A percentile compares a stretch with the other conserved stretches of the same genome.
Conservation (phyloP, 163 green algal species). For the Scenedesmus sp. region DNA sequence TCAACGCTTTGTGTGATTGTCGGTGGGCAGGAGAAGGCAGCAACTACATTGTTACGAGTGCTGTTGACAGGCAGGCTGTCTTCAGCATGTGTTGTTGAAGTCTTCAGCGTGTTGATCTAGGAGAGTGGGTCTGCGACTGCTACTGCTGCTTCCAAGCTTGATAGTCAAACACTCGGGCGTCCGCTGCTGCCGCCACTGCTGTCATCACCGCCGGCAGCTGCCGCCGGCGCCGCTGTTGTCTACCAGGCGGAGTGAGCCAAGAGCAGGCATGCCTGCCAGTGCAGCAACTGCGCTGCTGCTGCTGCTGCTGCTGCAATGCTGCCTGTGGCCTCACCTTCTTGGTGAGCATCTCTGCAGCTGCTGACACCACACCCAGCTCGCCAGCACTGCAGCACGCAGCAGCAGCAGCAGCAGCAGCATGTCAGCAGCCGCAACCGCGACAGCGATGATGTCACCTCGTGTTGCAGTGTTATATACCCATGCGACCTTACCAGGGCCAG, state of each 20-base stretch:
- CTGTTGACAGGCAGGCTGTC: neutral
- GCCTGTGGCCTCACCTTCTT: conserved; percentile 13
- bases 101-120: neutral
- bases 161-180: neutral
- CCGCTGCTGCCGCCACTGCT: neutral
- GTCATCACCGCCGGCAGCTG: neutral
- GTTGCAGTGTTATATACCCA: too few relatives aligned
- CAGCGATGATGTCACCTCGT: neutral
- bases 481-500: too few relatives aligned
- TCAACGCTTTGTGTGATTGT: too few relatives aligned
- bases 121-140: neutral
- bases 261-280: neutral
- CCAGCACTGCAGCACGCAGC: conserved; percentile 8
- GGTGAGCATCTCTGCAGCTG: conserved; percentile 30
- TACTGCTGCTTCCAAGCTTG: neutral
- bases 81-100: neutral
- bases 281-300: neutral
- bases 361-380: neutral
- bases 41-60: neutral
- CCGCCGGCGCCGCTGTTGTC: too few relatives aligned
- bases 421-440: neutral
- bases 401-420: neutral
- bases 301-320: neutral
- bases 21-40: too few relatives aligned
- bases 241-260: too few relatives aligned